These are phyloP conservation scores for Ochetophila trinervis DNA, from an alignment of 306 rosid species.

Conservation along the genomic window DNA sequence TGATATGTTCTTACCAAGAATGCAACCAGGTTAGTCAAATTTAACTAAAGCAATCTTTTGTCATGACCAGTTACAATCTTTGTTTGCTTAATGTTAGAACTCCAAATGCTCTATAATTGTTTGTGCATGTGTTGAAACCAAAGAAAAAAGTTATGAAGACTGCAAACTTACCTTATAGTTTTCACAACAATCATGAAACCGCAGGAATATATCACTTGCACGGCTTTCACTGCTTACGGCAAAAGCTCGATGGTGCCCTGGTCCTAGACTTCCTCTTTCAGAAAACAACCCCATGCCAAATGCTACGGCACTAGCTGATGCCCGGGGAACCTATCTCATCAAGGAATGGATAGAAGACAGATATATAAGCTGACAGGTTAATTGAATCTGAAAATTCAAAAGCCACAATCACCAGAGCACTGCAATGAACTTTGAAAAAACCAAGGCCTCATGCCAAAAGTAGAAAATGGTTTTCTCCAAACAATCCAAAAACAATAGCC, in stretches of 20 bases:
- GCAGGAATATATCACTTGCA: slow-evolving; percentile 70
- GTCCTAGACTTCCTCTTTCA: slow-evolving; percentile 82
- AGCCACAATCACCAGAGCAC: background rate
- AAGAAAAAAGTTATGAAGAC: slow-evolving; percentile 11
- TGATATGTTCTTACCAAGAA: background rate
- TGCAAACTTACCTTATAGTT: slow-evolving; percentile 69
- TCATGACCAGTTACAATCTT: too few species aligned
- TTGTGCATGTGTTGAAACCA: background rate
- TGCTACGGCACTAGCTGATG: slow-evolving; percentile 98
- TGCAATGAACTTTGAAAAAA: background rate
- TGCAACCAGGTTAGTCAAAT: too few species aligned
- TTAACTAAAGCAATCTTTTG: too few species aligned
- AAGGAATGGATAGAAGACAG: slow-evolving; percentile 2
- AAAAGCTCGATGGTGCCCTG: slow-evolving; percentile 73
- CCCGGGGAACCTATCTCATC: slow-evolving; percentile 70
- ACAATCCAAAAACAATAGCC: background rate
- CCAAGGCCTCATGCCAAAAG: background rate
- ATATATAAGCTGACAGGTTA: slow-evolving; percentile 18
- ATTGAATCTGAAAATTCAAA: background rate
- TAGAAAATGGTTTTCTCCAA: background rate
- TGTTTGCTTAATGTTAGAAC: too few species aligned
- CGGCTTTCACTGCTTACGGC: slow-evolving; percentile 83
- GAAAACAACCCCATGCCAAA: slow-evolving; percentile 88
- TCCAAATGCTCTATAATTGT: too few species aligned
- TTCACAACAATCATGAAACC: slow-evolving; percentile 72